Evolutionary conservation across 2,329 filamentous ascomycete genomes (phyloP).

Genomic region (Cercospora sesami): DNA sequence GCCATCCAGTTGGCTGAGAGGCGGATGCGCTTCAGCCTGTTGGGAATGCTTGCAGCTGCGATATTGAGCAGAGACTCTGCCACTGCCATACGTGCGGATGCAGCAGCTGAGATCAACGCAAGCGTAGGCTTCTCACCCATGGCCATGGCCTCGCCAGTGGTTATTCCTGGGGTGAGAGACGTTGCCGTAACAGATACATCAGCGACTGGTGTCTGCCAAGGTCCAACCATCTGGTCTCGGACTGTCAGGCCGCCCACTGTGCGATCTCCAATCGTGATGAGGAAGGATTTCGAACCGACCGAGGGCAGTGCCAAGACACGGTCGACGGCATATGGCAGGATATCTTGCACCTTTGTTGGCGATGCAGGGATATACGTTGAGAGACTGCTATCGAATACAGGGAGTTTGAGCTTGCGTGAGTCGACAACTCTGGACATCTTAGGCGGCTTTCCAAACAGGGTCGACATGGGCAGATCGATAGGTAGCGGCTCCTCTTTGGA

Average conservation of each 20-base stretch:
- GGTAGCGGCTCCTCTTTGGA: constrained; percentile 71
- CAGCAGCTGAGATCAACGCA: constrained; percentile 83
- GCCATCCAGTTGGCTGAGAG: constrained; percentile 99
- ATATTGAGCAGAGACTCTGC: constrained; percentile 92
- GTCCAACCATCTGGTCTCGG: constrained; percentile 92
- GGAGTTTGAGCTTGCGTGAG: constrained; percentile 66
- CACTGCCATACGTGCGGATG: constrained; percentile 94
- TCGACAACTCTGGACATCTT: constrained; percentile 74
- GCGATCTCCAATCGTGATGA: constrained; percentile 94
- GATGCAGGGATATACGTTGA: constrained; percentile 64
- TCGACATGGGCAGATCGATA: constrained; percentile 86
- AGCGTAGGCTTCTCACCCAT: constrained; percentile 92
- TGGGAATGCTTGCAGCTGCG: constrained; percentile 73
- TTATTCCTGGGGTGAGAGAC: constrained; percentile 69
- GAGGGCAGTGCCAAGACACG: constrained; percentile 81
- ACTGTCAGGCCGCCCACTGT: constrained; percentile 86
- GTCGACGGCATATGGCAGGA: constrained; percentile 66
- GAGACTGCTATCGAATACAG: constrained; percentile 73
- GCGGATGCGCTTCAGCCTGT: constrained; percentile 74
- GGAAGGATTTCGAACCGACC: constrained; percentile 94
- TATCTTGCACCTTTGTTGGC: constrained; percentile 27
- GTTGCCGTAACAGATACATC: constrained; percentile 92
- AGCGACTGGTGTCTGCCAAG: constrained; percentile 91
- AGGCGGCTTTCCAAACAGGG: constrained; percentile 84
- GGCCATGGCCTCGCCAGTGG: constrained; percentile 91